Conservation (phyloP, 2,329 filamentous ascomycete genomes). For the Paraphoma sp. region DNA sequence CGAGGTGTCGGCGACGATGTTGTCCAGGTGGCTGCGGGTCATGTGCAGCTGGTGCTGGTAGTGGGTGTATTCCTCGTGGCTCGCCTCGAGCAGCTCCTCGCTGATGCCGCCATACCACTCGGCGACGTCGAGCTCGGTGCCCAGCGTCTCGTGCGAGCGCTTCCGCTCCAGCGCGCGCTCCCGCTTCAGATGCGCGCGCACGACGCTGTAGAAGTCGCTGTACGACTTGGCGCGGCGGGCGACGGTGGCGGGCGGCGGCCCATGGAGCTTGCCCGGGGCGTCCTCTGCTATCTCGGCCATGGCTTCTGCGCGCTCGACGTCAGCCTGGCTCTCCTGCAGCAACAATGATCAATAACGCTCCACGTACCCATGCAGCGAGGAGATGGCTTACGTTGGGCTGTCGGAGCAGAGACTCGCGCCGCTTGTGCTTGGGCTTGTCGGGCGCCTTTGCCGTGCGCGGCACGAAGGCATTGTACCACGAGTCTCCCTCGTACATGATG, state of each 20-base stretch:
- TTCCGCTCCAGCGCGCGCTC: conserved; percentile 51
- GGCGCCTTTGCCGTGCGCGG: conserved; percentile 61
- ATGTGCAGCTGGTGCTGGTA: conserved; percentile 83
- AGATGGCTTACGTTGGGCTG: conserved; percentile 56
- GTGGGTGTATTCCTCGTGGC: conserved; percentile 83
- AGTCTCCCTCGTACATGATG: conserved; percentile 76
- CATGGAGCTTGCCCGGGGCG: conserved; percentile 57
- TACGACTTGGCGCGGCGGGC: conserved; percentile 76
- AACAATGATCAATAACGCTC: conserved; percentile 49
- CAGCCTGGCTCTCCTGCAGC: conserved; percentile 61
- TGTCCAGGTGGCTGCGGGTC: conserved; percentile 81
- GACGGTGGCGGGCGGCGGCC: conserved; percentile 71
- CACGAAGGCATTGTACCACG: conserved; percentile 78
- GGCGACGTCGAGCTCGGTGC: conserved; percentile 66
- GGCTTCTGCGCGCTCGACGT: conserved; percentile 61
- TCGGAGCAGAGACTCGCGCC: conserved; percentile 71
- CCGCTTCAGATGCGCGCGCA: conserved; percentile 63
- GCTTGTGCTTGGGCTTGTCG: conserved; percentile 60
- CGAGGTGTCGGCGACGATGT: conserved; percentile 78
- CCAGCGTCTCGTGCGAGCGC: conserved; percentile 52
- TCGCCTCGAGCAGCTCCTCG: conserved; percentile 76
- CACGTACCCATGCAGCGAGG: conserved; percentile 42
- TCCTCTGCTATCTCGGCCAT: conserved; percentile 68
- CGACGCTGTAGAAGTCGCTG: conserved; percentile 75
- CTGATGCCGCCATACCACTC: conserved; percentile 67